These are phyloP conservation scores for Tieghemostelium lacteum DNA, from an alignment of 78 protist species.

Conservation along the genomic window DNA sequence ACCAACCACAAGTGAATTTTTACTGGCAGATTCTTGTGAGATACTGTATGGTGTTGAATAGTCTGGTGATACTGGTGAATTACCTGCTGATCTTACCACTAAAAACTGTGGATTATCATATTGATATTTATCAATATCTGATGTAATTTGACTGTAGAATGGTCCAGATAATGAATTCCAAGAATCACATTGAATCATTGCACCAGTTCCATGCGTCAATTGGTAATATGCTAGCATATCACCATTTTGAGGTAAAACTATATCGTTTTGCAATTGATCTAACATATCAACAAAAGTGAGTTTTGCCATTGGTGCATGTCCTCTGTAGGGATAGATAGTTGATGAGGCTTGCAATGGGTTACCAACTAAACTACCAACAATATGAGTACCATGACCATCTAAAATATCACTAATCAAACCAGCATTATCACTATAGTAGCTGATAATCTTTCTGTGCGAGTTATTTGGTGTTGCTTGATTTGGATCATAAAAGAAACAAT, in stretches of 20 bases:
- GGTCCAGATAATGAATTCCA: conserved; percentile 43
- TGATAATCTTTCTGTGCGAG: conserved; percentile 40
- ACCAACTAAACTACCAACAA: conserved; percentile 33
- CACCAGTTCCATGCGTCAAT: conserved; percentile 2
- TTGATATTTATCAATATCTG: conserved; percentile 22
- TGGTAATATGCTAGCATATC: background rate
- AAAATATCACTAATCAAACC: background rate
- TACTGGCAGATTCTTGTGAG: conserved; percentile 23
- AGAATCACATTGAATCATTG: conserved; percentile 32
- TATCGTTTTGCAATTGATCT: background rate
- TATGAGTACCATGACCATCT: conserved; percentile 45
- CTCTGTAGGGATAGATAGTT: background rate
- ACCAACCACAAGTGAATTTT: conserved; percentile 38
- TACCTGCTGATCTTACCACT: conserved; percentile 29
- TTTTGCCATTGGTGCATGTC: conserved; percentile 29
- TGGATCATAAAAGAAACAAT: conserved; percentile 42
- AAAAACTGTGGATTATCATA: conserved; percentile 1
- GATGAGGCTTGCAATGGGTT: background rate
- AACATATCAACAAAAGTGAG: conserved; percentile 21
- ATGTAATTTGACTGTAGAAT: conserved; percentile 3
- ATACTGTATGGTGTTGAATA: background rate
- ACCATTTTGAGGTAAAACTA: background rate
- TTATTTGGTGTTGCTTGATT: background rate
- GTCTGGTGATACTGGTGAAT: background rate
- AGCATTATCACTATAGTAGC: background rate